phyloP scores from a whole-genome alignment of 164 flowering plant genomes.

The Chimonanthus salicifolius region DNA sequence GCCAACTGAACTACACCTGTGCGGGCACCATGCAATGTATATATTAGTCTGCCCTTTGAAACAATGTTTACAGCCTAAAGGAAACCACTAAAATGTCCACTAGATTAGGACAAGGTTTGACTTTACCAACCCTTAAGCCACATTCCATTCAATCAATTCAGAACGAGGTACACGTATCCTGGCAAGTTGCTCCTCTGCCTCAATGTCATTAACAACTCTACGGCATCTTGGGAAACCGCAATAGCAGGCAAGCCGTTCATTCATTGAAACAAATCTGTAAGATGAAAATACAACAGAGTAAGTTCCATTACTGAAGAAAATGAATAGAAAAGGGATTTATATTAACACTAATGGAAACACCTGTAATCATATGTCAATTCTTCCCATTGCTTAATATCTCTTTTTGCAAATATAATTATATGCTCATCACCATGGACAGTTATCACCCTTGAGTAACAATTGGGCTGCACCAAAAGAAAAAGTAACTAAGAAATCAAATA shows the following conservation, averaged over 20 bases:
- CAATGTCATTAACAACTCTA: conserved; percentile 85
- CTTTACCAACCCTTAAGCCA: conserved; percentile 26
- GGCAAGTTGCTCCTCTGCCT: conserved; percentile 66
- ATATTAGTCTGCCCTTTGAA: too few species aligned
- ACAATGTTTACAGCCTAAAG: neutral
- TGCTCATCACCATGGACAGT: conserved; percentile 82
- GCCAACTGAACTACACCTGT: too few species aligned
- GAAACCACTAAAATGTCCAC: conserved; percentile 2
- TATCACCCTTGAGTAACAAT: conserved; percentile 93
- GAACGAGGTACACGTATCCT: conserved; percentile 62
- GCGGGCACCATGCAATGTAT: too few species aligned
- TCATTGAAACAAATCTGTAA: conserved; percentile 74
- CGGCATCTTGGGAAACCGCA: conserved; percentile 94
- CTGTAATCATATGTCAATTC: conserved; percentile 98
- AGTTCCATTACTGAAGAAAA: neutral
- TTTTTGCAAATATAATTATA: conserved; percentile 94
- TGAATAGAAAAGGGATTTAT: neutral
- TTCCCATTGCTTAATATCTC: conserved; percentile 90
- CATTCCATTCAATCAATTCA: conserved; percentile 65
- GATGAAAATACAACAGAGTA: neutral
- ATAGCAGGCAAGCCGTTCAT: conserved; percentile 73
- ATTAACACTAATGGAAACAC: conserved; percentile 26
- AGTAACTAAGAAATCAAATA: neutral
- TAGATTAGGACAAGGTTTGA: neutral
- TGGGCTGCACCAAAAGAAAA: conserved; percentile 59